Evolutionary conservation across 768 basidiomycete species (phyloP).

Genomic region (Mycena belliarum): DNA sequence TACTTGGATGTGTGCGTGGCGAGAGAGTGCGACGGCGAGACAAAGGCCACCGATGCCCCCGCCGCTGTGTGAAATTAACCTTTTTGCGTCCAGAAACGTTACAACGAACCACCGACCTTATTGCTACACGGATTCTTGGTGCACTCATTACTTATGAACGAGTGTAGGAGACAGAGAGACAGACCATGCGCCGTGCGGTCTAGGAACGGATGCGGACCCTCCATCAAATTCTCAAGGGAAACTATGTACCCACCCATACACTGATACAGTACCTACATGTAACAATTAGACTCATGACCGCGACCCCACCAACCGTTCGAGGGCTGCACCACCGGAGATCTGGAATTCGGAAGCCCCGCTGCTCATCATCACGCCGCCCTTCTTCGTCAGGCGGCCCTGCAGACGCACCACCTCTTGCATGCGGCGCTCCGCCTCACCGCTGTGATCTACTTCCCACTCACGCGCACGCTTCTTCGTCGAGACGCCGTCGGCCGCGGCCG

Average conservation of each 20-base stretch:
- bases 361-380: slow-evolving; percentile 72
- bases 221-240: slow-evolving; percentile 9
- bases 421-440: slow-evolving; percentile 67
- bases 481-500: slow-evolving; percentile 23
- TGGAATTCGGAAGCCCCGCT: slow-evolving; percentile 78
- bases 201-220: background rate
- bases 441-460: slow-evolving; percentile 45
- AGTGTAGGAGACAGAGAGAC: background rate
- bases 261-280: background rate
- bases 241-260: background rate
- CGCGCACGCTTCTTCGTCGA: slow-evolving; percentile 29
- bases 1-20: slow-evolving; percentile 36
- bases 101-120: slow-evolving; percentile 9
- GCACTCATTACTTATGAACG: slow-evolving; percentile 1
- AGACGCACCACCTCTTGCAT: slow-evolving; percentile 86
- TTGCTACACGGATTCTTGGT: slow-evolving; percentile 13
- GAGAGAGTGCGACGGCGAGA: slow-evolving; percentile 41
- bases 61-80: background rate
- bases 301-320: slow-evolving; percentile 58
- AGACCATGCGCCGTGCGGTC: background rate
- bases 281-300: slow-evolving; percentile 21
- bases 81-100: background rate
- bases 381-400: slow-evolving; percentile 80
- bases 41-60: slow-evolving; percentile 17
- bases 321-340: slow-evolving; percentile 60